A percentile compares a stretch with the other conserved stretches of the same genome.
phyloP scores from a whole-genome alignment of 2,329 filamentous ascomycete species.

The Alternaria dauci region DNA sequence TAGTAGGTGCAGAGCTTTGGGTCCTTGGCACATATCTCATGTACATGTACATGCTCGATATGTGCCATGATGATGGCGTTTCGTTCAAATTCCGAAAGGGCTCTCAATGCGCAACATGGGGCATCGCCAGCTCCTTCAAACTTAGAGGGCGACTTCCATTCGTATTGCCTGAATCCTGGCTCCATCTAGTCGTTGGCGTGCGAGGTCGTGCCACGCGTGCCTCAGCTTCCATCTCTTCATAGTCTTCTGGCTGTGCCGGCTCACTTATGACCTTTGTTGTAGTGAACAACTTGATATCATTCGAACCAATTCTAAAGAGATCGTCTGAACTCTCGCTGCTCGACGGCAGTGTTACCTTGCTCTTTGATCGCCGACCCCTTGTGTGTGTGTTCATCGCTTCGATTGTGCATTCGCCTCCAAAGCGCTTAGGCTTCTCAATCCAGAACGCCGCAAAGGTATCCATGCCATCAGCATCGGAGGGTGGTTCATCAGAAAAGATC shows the following conservation, averaged over 20 bases:
- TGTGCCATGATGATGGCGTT: neutral
- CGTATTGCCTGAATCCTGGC: slow-evolving; percentile 36
- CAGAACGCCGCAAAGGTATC: slow-evolving; percentile 50
- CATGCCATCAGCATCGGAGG: slow-evolving; percentile 46
- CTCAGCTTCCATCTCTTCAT: slow-evolving; percentile 44
- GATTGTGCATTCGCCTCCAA: slow-evolving; percentile 58
- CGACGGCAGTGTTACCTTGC: slow-evolving; percentile 27
- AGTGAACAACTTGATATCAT: slow-evolving; percentile 48
- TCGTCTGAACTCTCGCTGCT: slow-evolving; percentile 39
- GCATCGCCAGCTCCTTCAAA: slow-evolving; percentile 16
- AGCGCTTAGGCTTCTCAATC: slow-evolving; percentile 44
- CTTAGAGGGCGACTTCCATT: slow-evolving; percentile 22
- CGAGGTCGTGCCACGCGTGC: slow-evolving; percentile 34
- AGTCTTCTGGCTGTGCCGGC: slow-evolving; percentile 43
- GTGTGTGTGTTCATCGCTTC: slow-evolving; percentile 31
- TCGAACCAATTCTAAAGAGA: slow-evolving; percentile 29
- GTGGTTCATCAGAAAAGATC: slow-evolving; percentile 60
- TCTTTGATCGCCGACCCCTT: slow-evolving; percentile 19
- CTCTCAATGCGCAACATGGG: slow-evolving; percentile 15
- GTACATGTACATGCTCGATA: neutral
- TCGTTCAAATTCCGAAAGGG: neutral
- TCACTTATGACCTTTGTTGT: slow-evolving; percentile 47
- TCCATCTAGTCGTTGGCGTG: slow-evolving; percentile 44
- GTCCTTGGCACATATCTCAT: neutral
- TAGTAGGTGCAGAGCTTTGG: neutral